Evolutionary conservation across 768 basidiomycete genomes (phyloP).

Genomic region (Auriscalpium orientale): DNA sequence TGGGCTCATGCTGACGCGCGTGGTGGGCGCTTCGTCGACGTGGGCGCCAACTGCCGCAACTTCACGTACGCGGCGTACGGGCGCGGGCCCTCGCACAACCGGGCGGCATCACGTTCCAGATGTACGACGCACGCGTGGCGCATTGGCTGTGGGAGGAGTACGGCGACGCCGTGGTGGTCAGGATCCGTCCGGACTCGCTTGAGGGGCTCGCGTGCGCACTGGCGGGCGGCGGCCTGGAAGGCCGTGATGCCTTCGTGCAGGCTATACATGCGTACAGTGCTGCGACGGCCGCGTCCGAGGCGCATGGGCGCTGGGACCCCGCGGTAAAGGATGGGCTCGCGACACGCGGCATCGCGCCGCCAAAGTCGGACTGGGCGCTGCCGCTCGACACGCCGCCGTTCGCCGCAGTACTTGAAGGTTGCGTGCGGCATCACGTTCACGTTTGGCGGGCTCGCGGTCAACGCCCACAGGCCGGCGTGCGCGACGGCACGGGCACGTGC

Average conservation of each 20-base stretch:
- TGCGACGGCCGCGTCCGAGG: constrained; percentile 34
- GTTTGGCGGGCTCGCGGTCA: constrained; percentile 59
- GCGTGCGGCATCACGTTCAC: constrained; percentile 68
- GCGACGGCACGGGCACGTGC: constrained; percentile 32
- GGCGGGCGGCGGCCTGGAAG: constrained; percentile 35
- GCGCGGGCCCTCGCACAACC: constrained; percentile 47
- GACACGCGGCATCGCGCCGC: constrained; percentile 38
- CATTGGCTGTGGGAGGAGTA: constrained; percentile 51
- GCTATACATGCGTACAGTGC: constrained; percentile 46
- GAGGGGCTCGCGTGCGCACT: constrained; percentile 46
- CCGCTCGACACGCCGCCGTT: constrained; percentile 45
- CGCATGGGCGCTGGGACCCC: constrained; percentile 45
- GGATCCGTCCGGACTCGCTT: constrained; percentile 38
- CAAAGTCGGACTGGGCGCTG: constrained; percentile 68
- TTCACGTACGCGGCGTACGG: constrained; percentile 70
- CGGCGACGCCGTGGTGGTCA: constrained; percentile 49
- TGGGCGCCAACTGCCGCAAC: constrained; percentile 65
- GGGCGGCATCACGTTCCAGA: constrained; percentile 53
- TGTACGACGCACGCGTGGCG: constrained; percentile 47
- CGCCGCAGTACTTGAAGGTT: constrained; percentile 60
- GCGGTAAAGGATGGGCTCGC: constrained; percentile 55
- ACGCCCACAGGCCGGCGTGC: constrained; percentile 44
- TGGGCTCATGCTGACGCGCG: constrained; percentile 54
- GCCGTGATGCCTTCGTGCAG: constrained; percentile 32
- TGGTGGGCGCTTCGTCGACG: constrained; percentile 61